Conservation (phyloP, 2,329 filamentous ascomycete species). For the Trichophyton schoenleinii region DNA sequence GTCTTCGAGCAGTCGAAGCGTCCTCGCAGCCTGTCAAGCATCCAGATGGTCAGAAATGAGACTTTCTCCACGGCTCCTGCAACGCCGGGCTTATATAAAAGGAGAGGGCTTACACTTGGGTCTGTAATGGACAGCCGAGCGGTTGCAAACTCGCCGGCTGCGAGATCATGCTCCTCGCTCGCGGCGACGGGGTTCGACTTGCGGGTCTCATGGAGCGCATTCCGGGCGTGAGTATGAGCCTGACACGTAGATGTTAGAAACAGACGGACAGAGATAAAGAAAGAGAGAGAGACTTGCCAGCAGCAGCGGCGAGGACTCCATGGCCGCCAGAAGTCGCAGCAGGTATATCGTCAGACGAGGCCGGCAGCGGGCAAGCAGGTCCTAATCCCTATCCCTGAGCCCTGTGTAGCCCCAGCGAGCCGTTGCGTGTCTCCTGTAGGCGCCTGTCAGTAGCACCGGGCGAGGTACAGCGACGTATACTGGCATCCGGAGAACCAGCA, state of each 20-base stretch:
- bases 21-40: slow-evolving; percentile 60
- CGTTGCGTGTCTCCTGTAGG: not conserved
- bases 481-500: not conserved
- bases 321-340: slow-evolving; percentile 21
- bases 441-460: not conserved
- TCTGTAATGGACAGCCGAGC: slow-evolving; percentile 62
- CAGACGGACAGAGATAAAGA: not conserved
- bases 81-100: too few species aligned
- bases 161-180: slow-evolving; percentile 74
- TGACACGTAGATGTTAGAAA: slow-evolving; percentile 24
- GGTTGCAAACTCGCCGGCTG: slow-evolving; percentile 76
- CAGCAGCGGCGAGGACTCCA: slow-evolving; percentile 59
- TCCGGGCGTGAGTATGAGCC: slow-evolving; percentile 81
- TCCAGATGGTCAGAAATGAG: slow-evolving; percentile 16
- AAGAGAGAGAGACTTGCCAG: slow-evolving; percentile 39
- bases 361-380: not conserved
- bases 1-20: slow-evolving; percentile 69
- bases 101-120: slow-evolving; percentile 34
- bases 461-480: not conserved
- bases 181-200: slow-evolving; percentile 63
- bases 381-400: not conserved
- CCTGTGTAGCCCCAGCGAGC: not conserved
- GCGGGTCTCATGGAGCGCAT: slow-evolving; percentile 60
- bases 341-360: not conserved
- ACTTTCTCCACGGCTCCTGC: not conserved